Base-by-base conservation (phyloP, 2,329 filamentous ascomycete genomes). In the Exophiala xenobiotica region DNA sequence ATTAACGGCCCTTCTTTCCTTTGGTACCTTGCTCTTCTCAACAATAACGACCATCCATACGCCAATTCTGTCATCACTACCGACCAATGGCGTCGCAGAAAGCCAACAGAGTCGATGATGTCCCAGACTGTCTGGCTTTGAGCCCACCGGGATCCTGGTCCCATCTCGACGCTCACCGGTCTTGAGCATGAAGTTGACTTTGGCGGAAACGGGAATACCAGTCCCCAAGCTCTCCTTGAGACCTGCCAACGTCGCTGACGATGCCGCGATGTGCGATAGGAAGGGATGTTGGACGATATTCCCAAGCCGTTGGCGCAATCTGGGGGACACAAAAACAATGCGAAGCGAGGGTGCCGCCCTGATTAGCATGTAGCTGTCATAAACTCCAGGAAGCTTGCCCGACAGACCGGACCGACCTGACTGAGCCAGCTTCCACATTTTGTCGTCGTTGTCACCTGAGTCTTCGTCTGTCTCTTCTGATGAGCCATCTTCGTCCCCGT, bases 11-110 rank as follows among this genome's bases (percentile, higher is more conserved):
- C 18, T 33, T 33, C 6, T 3, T 6, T 33, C 29, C n/a, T 8
- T 33, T 3, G 38, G 37, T 18, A 51, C 51, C 39, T 51, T 56
- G 1, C 23, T 48, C 29, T 69, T 66, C 48, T 74, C 72, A 1
- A 74, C 69, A 61, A 75, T 66, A 3, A 75, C 70, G 2, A 74
- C 62, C 71, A 75, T 75, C 73, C 73, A 75, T 1, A 75, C 73
- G 4, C 73, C 73, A 11, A 74, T 68, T 37, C 63, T 63, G 23
- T 71, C 70, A 49, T 75, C 71, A 16, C 61, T 64, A 4, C 71
- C 73, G 8, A 73, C 54, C 7, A 75, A 50, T 1, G 73, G 73
- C 14, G 73, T 75, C 49, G 71, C 74, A 43, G 74, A 72, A 5
- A 75, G 65, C 67, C 72, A 75, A 33, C 71, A 65, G 18, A 65